These are phyloP conservation scores for Zygnema circumcarinatum DNA, from an alignment of 139 green algal species.

Conservation along the genomic window DNA sequence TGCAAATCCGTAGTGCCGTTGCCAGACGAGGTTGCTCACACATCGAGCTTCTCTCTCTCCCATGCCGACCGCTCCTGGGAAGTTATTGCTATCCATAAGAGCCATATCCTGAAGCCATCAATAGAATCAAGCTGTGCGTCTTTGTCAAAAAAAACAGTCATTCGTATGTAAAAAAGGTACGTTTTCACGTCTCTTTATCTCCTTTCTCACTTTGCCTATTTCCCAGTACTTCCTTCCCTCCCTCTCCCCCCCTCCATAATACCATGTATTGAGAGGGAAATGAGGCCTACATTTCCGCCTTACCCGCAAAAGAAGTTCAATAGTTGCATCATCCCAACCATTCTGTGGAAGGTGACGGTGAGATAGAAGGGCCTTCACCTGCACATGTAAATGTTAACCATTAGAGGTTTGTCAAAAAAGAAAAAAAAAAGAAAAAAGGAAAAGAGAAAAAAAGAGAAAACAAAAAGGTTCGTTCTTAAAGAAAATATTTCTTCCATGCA, in stretches of 20 bases:
- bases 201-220: background rate
- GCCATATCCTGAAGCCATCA: constrained; percentile 76
- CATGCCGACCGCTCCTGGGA: constrained; percentile 86
- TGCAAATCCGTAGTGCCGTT: constrained; percentile 79
- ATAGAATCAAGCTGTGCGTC: background rate
- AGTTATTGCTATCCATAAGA: constrained; percentile 97
- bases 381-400: constrained; percentile 31
- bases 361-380: constrained; percentile 76
- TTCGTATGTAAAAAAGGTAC: background rate
- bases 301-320: constrained; percentile 84
- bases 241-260: background rate
- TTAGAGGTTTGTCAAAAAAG: background rate
- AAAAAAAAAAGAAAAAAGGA: background rate
- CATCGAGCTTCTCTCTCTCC: constrained; percentile 92
- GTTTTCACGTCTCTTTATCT: background rate
- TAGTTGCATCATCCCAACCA: constrained; percentile 88
- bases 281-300: background rate
- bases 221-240: background rate
- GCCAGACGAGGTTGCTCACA: constrained; percentile 76
- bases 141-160: background rate
- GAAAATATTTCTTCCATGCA: background rate
- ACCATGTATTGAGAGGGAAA: background rate
- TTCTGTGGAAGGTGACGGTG: constrained; percentile 73
- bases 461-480: background rate
- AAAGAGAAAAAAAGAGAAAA: background rate